Conservation (phyloP, 768 basidiomycete species). For the Rhizopogon vulgaris region DNA sequence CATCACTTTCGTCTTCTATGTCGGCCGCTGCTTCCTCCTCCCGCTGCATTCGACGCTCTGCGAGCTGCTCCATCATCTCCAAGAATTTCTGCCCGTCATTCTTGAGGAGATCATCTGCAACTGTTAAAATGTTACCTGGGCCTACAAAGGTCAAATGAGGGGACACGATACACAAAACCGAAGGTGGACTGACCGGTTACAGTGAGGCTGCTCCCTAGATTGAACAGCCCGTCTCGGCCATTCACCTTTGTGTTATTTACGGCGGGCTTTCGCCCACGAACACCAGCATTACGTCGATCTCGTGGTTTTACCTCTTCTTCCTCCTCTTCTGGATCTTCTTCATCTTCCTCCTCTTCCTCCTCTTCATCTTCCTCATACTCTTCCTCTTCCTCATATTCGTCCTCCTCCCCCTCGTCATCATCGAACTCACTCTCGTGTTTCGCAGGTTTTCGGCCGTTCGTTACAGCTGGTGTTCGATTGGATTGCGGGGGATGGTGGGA, state of each 20-base stretch:
- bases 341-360: slow-evolving; percentile 67
- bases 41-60: slow-evolving; percentile 87
- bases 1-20: slow-evolving; percentile 56
- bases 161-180: slow-evolving; percentile 1
- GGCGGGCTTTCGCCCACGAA: slow-evolving; percentile 31
- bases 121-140: slow-evolving; percentile 92
- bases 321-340: slow-evolving; percentile 60
- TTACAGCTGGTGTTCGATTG: slow-evolving; percentile 27
- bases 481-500: slow-evolving; percentile 36
- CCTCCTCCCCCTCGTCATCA: slow-evolving; percentile 56
- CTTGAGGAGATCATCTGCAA: slow-evolving; percentile 96
- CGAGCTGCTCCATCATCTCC: slow-evolving; percentile 99
- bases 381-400: slow-evolving; percentile 47
- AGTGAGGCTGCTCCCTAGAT: slow-evolving; percentile 76
- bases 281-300: slow-evolving; percentile 27
- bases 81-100: slow-evolving; percentile 98
- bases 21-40: slow-evolving; percentile 68
- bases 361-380: slow-evolving; percentile 59
- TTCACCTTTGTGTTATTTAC: slow-evolving; percentile 40
- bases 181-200: slow-evolving; percentile 57
- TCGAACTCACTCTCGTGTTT: slow-evolving; percentile 61
- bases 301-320: slow-evolving; percentile 41
- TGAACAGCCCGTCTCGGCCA: slow-evolving; percentile 65
- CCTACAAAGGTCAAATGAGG: slow-evolving; percentile 34
- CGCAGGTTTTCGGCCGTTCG: slow-evolving; percentile 35